Conservation (phyloP, 768 basidiomycete genomes). For the Polyporus arcularius region DNA sequence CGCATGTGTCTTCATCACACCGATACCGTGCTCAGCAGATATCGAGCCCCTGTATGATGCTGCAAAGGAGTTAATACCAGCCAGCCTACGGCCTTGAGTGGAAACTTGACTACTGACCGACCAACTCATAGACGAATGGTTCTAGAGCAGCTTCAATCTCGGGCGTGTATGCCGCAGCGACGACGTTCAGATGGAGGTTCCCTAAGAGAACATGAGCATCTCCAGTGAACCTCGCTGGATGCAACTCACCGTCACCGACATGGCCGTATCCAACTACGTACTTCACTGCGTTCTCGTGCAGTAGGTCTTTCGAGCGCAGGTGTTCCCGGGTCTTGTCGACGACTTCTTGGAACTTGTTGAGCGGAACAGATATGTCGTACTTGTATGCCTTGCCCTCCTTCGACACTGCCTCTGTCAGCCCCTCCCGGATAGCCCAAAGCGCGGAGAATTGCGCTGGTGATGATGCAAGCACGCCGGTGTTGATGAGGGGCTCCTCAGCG, state of each 20-base stretch:
- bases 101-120: conserved; percentile 50
- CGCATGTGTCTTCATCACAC: conserved; percentile 92
- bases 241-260: conserved; percentile 84
- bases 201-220: conserved; percentile 44
- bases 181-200: conserved; percentile 91
- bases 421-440: conserved; percentile 91
- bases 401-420: conserved; percentile 86
- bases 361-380: conserved; percentile 92
- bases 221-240: background rate
- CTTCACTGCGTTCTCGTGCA: conserved; percentile 74
- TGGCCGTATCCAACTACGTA: conserved; percentile 94
- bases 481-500: conserved; percentile 74
- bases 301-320: conserved; percentile 65
- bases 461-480: conserved; percentile 90
- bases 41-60: conserved; percentile 85
- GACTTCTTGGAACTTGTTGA: conserved; percentile 82
- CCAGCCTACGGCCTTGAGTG: background rate
- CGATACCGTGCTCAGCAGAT: conserved; percentile 96
- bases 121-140: conserved; percentile 93
- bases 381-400: conserved; percentile 97
- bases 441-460: conserved; percentile 86
- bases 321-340: conserved; percentile 80
- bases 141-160: conserved; percentile 89
- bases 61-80: conserved; percentile 31
- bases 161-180: conserved; percentile 77